Conservation (phyloP, 2,329 filamentous ascomycete genomes). For the Pyrenophora graminea region DNA sequence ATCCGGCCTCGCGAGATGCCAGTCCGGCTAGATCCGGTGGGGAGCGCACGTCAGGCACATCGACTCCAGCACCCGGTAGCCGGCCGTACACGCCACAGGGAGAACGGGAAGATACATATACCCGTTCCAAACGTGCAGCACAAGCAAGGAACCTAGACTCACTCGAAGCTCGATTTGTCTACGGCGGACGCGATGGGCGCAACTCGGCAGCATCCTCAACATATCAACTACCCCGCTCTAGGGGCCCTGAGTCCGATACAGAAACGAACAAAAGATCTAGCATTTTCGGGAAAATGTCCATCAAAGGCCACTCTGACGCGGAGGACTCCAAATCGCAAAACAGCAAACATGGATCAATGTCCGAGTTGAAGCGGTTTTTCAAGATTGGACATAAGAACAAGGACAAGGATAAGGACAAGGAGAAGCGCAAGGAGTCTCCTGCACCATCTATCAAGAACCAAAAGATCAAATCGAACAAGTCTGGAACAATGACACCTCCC, state of each 20-base stretch:
- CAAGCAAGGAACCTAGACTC: conserved; percentile 67
- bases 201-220: conserved; percentile 42
- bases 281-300: conserved; percentile 57
- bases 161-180: conserved; percentile 83
- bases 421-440: conserved; percentile 66
- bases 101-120: conserved; percentile 83
- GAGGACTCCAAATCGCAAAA: conserved; percentile 38
- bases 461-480: conserved; percentile 53
- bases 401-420: conserved; percentile 55
- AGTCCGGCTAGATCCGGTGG: conserved; percentile 66
- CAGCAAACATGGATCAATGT: conserved; percentile 74
- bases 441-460: conserved; percentile 60
- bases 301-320: conserved; percentile 52
- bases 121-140: conserved; percentile 76
- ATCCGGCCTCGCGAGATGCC: conserved; percentile 59
- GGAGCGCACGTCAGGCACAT: conserved; percentile 54
- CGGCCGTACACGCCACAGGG: conserved; percentile 78
- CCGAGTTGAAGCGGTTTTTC: conserved; percentile 95
- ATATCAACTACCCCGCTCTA: conserved; percentile 52
- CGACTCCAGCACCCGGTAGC: conserved; percentile 64
- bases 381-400: conserved; percentile 65
- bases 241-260: conserved; percentile 43
- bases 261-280: conserved; percentile 57
- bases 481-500: conserved; percentile 47
- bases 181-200: conserved; percentile 72